Evolutionary conservation across 192 early-diverging fungal genomes (phyloP).

Genomic region (Coemansia sp.): DNA sequence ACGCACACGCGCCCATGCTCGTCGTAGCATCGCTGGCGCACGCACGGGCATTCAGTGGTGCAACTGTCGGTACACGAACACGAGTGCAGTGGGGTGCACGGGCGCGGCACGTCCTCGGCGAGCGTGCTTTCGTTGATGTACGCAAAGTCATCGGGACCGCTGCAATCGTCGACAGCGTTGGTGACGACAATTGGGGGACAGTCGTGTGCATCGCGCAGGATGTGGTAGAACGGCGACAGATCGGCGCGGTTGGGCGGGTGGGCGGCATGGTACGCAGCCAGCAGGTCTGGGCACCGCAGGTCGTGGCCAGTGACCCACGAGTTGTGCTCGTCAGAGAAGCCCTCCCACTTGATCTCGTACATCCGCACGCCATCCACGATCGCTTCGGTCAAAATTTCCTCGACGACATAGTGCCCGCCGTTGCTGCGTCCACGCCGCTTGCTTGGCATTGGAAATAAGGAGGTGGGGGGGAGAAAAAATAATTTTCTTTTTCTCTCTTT

Average conservation of each 20-base stretch:
- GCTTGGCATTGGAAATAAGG: not conserved
- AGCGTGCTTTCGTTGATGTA: slow-evolving; percentile 41
- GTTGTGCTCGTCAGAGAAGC: slow-evolving; percentile 13
- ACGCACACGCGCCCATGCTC: slow-evolving; percentile 21
- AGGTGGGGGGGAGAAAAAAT: slow-evolving; percentile 6
- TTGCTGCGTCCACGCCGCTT: not conserved
- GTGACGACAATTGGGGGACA: slow-evolving; percentile 21
- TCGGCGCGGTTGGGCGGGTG: slow-evolving; percentile 29
- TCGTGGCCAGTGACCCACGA: slow-evolving; percentile 17
- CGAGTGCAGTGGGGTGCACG: slow-evolving; percentile 30
- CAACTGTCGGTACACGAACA: slow-evolving; percentile 36
- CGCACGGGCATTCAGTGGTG: slow-evolving; percentile 21
- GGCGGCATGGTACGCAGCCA: slow-evolving; percentile 14
- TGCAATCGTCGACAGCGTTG: slow-evolving; percentile 42
- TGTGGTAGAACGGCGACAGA: slow-evolving; percentile 25
- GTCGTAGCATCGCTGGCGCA: slow-evolving; percentile 30
- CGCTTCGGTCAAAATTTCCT: slow-evolving; percentile 26
- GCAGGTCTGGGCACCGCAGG: slow-evolving; percentile 11
- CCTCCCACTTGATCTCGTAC: slow-evolving; percentile 28
- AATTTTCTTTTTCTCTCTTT: not conserved
- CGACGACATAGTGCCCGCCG: slow-evolving; percentile 8
- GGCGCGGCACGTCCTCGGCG: slow-evolving; percentile 41
- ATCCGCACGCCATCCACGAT: slow-evolving; percentile 13
- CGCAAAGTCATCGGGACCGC: slow-evolving; percentile 31
- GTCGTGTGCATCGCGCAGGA: slow-evolving; percentile 18